These are phyloP conservation scores for Wallacemonas sp. DNA, from an alignment of 208 protist genomes.

Conservation along the genomic window DNA sequence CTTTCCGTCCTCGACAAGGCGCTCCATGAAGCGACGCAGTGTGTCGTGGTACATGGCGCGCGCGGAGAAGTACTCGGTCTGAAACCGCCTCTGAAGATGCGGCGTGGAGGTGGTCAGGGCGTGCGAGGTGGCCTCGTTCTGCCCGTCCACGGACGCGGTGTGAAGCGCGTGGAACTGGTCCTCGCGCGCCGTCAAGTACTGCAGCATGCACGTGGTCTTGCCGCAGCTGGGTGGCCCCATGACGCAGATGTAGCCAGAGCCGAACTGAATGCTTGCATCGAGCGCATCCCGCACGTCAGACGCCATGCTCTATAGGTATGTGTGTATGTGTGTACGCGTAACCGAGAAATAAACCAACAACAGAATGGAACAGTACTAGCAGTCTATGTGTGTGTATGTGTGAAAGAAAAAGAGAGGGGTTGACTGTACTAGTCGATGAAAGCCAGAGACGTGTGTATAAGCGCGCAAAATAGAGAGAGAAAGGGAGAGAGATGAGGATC, in stretches of 20 bases:
- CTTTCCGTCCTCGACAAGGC: not conserved
- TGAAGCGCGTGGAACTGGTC: conserved; percentile 26
- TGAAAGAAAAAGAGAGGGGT: not conserved
- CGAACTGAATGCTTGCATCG: conserved; percentile 70
- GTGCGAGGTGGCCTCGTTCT: not conserved
- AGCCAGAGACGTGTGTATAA: too few species aligned
- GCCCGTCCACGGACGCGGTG: not conserved
- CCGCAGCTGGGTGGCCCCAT: conserved; percentile 76
- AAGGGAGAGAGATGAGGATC: not conserved
- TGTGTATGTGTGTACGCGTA: too few species aligned
- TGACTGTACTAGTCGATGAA: not conserved
- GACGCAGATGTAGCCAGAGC: conserved; percentile 78
- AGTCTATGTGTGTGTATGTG: too few species aligned
- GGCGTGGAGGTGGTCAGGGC: not conserved
- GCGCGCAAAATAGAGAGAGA: not conserved
- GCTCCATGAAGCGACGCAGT: conserved; percentile 17
- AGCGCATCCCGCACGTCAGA: conserved; percentile 60
- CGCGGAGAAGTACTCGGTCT: conserved; percentile 16
- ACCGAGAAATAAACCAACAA: too few species aligned
- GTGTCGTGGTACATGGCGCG: conserved; percentile 13
- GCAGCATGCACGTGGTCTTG: conserved; percentile 69
- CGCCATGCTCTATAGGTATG: not conserved
- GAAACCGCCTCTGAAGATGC: not conserved
- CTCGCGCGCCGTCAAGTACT: conserved; percentile 62
- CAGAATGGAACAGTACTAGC: too few species aligned